Conservation (phyloP, 108 stramenopile genomes). For the Nitzschia palea region DNA sequence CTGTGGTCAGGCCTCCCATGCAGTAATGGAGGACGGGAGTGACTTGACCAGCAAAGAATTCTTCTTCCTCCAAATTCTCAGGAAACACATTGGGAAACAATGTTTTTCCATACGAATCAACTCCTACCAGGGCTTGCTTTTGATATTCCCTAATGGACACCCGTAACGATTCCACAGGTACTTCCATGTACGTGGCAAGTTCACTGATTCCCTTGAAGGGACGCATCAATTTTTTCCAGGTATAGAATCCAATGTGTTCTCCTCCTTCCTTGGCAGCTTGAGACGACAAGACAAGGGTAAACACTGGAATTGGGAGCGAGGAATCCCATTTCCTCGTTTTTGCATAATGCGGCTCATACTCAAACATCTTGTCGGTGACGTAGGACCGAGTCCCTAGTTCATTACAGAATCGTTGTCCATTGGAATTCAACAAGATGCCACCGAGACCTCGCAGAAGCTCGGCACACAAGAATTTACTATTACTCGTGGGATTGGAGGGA, state of each 20-base stretch:
- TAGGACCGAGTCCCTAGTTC: conserved; percentile 57
- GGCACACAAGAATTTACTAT: conserved; percentile 67
- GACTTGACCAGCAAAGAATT: conserved; percentile 57
- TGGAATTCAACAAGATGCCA: conserved; percentile 45
- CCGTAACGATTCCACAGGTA: conserved; percentile 36
- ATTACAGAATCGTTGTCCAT: conserved; percentile 65
- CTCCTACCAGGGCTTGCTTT: conserved; percentile 40
- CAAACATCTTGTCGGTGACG: conserved; percentile 32
- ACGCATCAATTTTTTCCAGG: conserved; percentile 58
- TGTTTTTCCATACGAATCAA: conserved; percentile 62
- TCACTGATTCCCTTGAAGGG: conserved; percentile 52
- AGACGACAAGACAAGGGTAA: conserved; percentile 63
- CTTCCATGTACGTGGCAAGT: conserved; percentile 61
- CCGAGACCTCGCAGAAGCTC: conserved; percentile 82
- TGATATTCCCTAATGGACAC: conserved; percentile 58
- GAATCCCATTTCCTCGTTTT: conserved; percentile 50
- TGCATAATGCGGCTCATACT: conserved; percentile 7
- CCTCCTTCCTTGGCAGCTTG: conserved; percentile 55
- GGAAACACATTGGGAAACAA: conserved; percentile 48
- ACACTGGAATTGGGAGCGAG: conserved; percentile 45
- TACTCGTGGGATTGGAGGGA: conserved; percentile 79
- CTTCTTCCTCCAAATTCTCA: conserved; percentile 41
- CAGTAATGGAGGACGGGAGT: conserved; percentile 84
- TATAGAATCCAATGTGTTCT: conserved; percentile 73
- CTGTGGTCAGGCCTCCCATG: conserved; percentile 84